Base-by-base conservation (phyloP, 805 yeast species). In the Yamadazyma takamatsuzukensis region DNA sequence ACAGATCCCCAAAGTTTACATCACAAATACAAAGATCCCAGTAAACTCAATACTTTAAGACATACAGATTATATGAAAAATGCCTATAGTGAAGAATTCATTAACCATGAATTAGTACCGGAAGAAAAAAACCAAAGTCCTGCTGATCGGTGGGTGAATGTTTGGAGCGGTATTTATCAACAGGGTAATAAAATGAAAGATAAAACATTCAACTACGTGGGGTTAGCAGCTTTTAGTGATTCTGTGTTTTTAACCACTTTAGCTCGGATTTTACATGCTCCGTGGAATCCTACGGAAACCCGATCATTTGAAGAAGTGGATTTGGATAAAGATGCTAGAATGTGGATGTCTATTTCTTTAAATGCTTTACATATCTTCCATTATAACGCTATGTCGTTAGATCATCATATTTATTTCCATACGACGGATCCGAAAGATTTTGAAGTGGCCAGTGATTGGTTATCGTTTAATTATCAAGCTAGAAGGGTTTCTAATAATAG, bases 321-420 rank as follows among this genome's bases (percentile, higher is more conserved):
- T 41, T 48, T 49, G 21, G 41, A 33, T 12, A 50, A 47, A 25
- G 67, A 64, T 34, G 68, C 70, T 1, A 38, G 52, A n/a, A 17
- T 36, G 14, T 35, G 59, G 27, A 44, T 66, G 45, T 41, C 49
- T 10, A 30, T 36, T 12, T 56, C 68, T 10, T 39, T 66, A 24
- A 54, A 58, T 33, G 53, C 58, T n/a, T 44, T 63, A 15, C 64
- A 55, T 34, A 29, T 65, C 9, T 62, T 54, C 42, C 72, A 66
- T 40, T 66, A 66, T 47, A 60, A 58, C 34, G 72, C 71, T 16
- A 65, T 66, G 71, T 61, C 69, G 4, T 44, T 66, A 18, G 71
- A 65, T 43, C 72, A 66, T 46, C 70, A 65, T 41, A 50, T 66
- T 12, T 65, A 65, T 38, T 66, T 66, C 41, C 72, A 66, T 31